Evolutionary conservation across 192 early-diverging fungal genomes (phyloP).

Genomic region (Umbelopsis ramanniana): DNA sequence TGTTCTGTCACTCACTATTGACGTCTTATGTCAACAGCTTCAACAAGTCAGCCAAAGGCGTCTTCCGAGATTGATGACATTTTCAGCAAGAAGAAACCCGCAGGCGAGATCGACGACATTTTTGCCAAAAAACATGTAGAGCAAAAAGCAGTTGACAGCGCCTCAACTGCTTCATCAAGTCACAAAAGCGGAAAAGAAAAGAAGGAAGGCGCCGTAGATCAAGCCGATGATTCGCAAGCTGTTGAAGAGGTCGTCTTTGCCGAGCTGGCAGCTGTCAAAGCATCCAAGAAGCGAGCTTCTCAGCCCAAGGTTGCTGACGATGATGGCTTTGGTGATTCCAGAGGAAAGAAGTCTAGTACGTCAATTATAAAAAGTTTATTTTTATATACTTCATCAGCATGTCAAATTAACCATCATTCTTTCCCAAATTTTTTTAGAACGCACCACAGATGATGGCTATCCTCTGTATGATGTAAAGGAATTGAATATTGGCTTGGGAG

Average conservation of each 20-base stretch:
- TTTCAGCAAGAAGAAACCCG: conserved; percentile 24
- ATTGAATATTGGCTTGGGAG: conserved; percentile 35
- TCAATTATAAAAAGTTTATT: neutral
- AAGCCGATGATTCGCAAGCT: neutral
- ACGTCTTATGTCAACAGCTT: neutral
- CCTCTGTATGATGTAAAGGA: conserved; percentile 41
- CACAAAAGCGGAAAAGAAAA: conserved; percentile 26
- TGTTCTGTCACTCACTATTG: neutral
- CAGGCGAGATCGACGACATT: conserved; percentile 26
- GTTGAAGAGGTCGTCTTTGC: conserved; percentile 9
- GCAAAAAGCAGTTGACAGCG: neutral
- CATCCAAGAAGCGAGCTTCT: conserved; percentile 17
- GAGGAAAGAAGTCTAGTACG: conserved; percentile 42
- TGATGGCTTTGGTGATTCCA: conserved; percentile 40
- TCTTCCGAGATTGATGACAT: conserved; percentile 30
- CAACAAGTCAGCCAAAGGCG: neutral
- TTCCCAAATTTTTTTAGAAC: conserved; percentile 21
- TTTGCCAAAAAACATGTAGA: conserved; percentile 8
- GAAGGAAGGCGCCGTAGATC: neutral
- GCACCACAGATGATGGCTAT: conserved; percentile 41
- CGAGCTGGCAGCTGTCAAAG: conserved; percentile 38
- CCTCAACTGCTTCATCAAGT: neutral
- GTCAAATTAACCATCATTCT: neutral
- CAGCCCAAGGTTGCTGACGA: conserved; percentile 18
- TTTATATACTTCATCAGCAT: neutral